phyloP scores from a whole-genome alignment of 257 asterid species.

The Voacanga thouarsii region DNA sequence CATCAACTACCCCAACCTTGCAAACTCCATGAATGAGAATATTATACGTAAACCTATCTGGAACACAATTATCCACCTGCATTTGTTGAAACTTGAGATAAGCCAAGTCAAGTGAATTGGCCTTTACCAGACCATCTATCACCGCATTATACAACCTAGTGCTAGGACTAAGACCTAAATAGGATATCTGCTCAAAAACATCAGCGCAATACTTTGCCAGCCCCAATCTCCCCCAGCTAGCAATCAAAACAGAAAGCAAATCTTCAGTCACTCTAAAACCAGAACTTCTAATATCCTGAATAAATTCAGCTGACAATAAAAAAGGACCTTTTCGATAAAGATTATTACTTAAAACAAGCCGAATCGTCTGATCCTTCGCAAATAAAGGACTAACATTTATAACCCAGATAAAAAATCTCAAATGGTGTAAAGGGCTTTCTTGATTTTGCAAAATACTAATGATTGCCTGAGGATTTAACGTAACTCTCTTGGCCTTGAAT shows the following conservation, averaged over 20 bases:
- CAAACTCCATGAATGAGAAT: constrained; percentile 91
- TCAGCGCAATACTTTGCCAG: constrained; percentile 74
- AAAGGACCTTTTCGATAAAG: constrained; percentile 74
- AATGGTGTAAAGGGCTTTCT: constrained; percentile 50
- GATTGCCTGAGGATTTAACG: constrained; percentile 39
- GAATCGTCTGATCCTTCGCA: constrained; percentile 50
- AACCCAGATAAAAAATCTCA: constrained; percentile 79
- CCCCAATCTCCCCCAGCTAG: constrained; percentile 94
- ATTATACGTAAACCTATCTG: constrained; percentile 85
- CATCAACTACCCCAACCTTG: constrained; percentile 80
- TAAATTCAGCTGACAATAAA: constrained; percentile 64
- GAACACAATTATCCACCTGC: constrained; percentile 74
- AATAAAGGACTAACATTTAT: constrained; percentile 36
- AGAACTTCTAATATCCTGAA: constrained; percentile 54
- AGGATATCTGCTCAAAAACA: constrained; percentile 83
- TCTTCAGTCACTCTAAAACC: constrained; percentile 60
- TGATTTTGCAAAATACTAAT: constrained; percentile 77
- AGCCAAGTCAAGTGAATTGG: constrained; percentile 86
- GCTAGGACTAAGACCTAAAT: constrained; percentile 65
- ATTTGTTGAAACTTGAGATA: constrained; percentile 94
- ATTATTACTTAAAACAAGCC: constrained; percentile 53
- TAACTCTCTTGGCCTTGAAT: constrained; percentile 38
- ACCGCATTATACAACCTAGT: constrained; percentile 89
- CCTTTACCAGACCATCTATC: constrained; percentile 77
- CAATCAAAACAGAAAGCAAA: constrained; percentile 62